phyloP scores from a whole-genome alignment of 2,329 filamentous ascomycete species.

The Xylaria sp. region DNA sequence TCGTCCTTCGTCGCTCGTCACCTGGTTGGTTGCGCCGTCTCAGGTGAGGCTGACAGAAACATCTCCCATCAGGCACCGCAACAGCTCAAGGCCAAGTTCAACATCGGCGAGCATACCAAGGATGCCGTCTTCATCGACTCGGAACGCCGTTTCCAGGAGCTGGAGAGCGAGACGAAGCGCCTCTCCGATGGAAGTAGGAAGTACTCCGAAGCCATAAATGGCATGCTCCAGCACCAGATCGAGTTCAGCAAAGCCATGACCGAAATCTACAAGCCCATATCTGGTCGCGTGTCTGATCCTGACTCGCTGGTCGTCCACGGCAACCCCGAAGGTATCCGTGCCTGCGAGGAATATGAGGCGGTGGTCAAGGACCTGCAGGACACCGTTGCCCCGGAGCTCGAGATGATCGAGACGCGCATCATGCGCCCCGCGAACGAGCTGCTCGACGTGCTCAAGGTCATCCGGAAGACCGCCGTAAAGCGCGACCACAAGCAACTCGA shows the following conservation, averaged over 20 bases:
- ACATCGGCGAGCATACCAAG: slow-evolving; percentile 94
- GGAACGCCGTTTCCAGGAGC: slow-evolving; percentile 90
- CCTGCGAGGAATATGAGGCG: slow-evolving; percentile 94
- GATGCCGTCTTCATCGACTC: slow-evolving; percentile 95
- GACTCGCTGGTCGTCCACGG: slow-evolving; percentile 83
- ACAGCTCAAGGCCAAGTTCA: slow-evolving; percentile 90
- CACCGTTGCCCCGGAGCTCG: slow-evolving; percentile 87
- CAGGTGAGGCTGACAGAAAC: slow-evolving; percentile 14
- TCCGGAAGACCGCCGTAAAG: slow-evolving; percentile 87
- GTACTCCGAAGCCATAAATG: slow-evolving; percentile 97
- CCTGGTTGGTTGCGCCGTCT: slow-evolving; percentile 8
- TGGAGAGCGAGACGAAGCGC: slow-evolving; percentile 95
- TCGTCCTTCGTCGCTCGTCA: neutral
- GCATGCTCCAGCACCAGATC: slow-evolving; percentile 97
- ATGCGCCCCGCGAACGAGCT: slow-evolving; percentile 94
- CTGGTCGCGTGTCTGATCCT: slow-evolving; percentile 92
- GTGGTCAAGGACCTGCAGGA: slow-evolving; percentile 92
- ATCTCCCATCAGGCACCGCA: slow-evolving; percentile 76
- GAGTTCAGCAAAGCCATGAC: slow-evolving; percentile 96
- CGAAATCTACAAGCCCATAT: slow-evolving; percentile 98
- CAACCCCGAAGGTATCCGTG: slow-evolving; percentile 90
- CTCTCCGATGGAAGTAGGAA: slow-evolving; percentile 94
- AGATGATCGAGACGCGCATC: slow-evolving; percentile 94
- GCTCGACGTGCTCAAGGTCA: slow-evolving; percentile 92
- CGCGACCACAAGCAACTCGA: slow-evolving; percentile 98